Percentiles rank a stretch among this genome's conserved stretches.
phyloP scores from a whole-genome alignment of 2,329 filamentous ascomycete species.

The Alternaria postmessia region DNA sequence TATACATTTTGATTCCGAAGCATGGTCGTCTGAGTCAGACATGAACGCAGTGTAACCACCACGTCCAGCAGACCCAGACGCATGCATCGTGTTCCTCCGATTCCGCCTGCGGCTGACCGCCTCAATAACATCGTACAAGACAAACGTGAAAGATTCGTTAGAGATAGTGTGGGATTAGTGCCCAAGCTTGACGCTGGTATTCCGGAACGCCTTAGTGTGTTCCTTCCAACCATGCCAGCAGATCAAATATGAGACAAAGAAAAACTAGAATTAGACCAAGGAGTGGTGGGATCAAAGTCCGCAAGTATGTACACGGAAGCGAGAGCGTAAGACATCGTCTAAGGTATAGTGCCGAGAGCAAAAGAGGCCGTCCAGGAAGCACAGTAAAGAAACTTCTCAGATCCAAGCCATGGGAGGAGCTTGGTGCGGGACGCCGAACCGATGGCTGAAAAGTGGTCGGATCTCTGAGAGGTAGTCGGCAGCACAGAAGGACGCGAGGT shows the following conservation, averaged over 20 bases:
- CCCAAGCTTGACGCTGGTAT: slow-evolving; percentile 23
- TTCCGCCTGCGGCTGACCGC: slow-evolving; percentile 12
- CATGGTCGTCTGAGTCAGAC: slow-evolving; percentile 21
- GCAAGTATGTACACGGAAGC: slow-evolving; percentile 30
- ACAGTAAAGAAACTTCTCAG: slow-evolving; percentile 23
- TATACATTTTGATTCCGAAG: slow-evolving; percentile 16
- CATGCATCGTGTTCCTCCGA: slow-evolving; percentile 7
- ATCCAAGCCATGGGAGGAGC: slow-evolving; percentile 48
- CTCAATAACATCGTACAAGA: slow-evolving; percentile 17
- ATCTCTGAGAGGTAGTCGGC: slow-evolving; percentile 88
- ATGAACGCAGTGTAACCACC: slow-evolving; percentile 18
- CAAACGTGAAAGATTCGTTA: slow-evolving; percentile 29
- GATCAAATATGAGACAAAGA: slow-evolving; percentile 19
- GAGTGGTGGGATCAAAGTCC: slow-evolving; percentile 20
- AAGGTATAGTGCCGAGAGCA: slow-evolving; percentile 18
- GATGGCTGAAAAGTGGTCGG: slow-evolving; percentile 62
- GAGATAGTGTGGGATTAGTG: slow-evolving; percentile 25
- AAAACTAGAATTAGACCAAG: slow-evolving; percentile 29
- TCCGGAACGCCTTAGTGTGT: slow-evolving; percentile 24
- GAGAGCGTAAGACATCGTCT: slow-evolving; percentile 23
- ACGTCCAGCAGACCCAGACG: slow-evolving; percentile 20
- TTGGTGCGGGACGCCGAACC: slow-evolving; percentile 31
- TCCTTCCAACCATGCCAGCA: slow-evolving; percentile 23
- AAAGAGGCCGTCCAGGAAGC: slow-evolving; percentile 10
- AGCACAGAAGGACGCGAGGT: slow-evolving; percentile 76